A percentile compares a stretch with the other conserved stretches of the same genome.
Conservation (phyloP, 441 rosid genomes). For the Brassica balearica region DNA sequence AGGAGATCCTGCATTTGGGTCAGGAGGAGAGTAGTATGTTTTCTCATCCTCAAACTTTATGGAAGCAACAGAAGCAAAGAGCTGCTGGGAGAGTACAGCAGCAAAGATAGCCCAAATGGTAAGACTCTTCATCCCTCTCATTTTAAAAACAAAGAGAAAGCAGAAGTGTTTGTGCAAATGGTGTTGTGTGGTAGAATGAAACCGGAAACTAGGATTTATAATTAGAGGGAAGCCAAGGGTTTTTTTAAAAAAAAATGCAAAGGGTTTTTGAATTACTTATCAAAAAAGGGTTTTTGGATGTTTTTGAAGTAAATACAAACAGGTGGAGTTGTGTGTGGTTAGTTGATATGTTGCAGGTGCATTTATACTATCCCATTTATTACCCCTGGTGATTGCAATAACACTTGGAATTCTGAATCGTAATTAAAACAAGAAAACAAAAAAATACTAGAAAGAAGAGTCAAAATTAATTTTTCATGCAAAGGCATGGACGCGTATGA, state of each 20-base stretch:
- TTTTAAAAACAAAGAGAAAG: constrained; percentile 22
- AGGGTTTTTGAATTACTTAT: too few relatives aligned
- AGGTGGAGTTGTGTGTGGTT: constrained; percentile 61
- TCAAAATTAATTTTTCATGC: constrained; percentile 30
- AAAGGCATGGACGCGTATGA: constrained; percentile 38
- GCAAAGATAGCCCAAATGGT: constrained; percentile 44
- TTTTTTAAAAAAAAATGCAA: too few relatives aligned
- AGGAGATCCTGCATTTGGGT: constrained; percentile 54
- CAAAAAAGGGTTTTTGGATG: background rate
- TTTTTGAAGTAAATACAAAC: constrained; percentile 53
- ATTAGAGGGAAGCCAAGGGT: constrained; percentile 21
- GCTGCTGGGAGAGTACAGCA: constrained; percentile 48
- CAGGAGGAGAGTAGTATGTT: constrained; percentile 61
- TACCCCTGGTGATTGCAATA: constrained; percentile 32
- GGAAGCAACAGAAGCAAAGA: constrained; percentile 44
- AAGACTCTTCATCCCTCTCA: constrained; percentile 43
- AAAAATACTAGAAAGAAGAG: background rate
- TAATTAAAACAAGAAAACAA: background rate
- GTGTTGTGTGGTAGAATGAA: constrained; percentile 21
- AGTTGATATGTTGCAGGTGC: constrained; percentile 64
- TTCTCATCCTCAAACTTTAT: constrained; percentile 53
- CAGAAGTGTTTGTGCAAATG: constrained; percentile 16
- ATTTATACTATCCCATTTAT: constrained; percentile 51
- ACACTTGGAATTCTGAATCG: constrained; percentile 30
- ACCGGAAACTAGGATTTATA: constrained; percentile 34